A percentile compares a stretch with the other conserved stretches of the same genome.
These are phyloP conservation scores for Thinopyrum elongatum DNA, from an alignment of 176 grass and related monocot species.

Conservation along the genomic window DNA sequence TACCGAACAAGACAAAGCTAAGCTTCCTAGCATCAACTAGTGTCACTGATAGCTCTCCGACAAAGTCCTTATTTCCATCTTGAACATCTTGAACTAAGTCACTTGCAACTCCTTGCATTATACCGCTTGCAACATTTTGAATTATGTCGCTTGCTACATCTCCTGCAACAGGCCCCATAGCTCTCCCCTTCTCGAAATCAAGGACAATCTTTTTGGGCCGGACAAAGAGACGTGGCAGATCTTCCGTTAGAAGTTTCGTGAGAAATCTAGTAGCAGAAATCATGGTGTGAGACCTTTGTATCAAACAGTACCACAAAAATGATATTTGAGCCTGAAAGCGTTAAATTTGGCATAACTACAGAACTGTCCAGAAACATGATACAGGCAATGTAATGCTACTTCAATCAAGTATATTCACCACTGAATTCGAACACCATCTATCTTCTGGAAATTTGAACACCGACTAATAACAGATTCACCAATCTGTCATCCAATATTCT, in stretches of 20 bases:
- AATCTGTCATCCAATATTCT: background rate
- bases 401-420: background rate
- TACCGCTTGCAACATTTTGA: conserved; percentile 62
- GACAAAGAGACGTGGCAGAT: conserved; percentile 92
- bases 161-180: conserved; percentile 73
- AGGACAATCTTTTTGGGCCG: conserved; percentile 96
- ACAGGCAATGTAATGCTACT: background rate
- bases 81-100: conserved; percentile 73
- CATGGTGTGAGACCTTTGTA: background rate
- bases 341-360: background rate
- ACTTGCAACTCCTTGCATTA: conserved; percentile 57
- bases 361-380: background rate
- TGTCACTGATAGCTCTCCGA: conserved; percentile 90
- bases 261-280: conserved; percentile 69
- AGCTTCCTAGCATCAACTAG: conserved; percentile 96
- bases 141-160: conserved; percentile 44
- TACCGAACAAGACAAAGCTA: conserved; percentile 88
- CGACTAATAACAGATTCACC: background rate
- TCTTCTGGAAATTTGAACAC: background rate
- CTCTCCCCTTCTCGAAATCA: conserved; percentile 90
- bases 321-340: background rate
- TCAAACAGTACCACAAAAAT: conserved; percentile 1
- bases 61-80: conserved; percentile 91
- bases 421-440: background rate
- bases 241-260: conserved; percentile 89